phyloP scores from a whole-genome alignment of 306 rosid genomes.

The Acacia acuminata region DNA sequence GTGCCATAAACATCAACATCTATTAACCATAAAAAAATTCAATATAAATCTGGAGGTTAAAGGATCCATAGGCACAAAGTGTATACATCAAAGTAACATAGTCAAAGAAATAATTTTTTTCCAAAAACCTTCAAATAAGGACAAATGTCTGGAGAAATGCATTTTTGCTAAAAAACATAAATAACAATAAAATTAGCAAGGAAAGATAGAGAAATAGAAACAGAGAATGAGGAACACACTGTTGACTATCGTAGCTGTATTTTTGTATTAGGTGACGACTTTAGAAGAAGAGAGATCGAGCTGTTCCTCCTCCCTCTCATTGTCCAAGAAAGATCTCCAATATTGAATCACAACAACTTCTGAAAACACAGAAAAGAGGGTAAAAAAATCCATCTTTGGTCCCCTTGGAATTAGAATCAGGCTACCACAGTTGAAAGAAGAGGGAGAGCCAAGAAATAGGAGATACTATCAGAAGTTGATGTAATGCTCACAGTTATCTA shows the following conservation, averaged over 20 bases:
- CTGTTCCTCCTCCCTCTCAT: constrained; percentile 81
- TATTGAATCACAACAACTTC: background rate
- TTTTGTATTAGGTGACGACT: constrained; percentile 74
- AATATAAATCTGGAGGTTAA: constrained; percentile 11
- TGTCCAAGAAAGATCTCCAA: constrained; percentile 49
- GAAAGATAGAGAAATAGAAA: background rate
- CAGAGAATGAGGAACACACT: constrained; percentile 34
- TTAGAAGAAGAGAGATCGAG: constrained; percentile 70
- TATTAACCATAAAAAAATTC: constrained; percentile 6
- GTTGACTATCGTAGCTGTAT: constrained; percentile 65
- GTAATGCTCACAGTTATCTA: background rate
- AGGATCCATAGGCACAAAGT: background rate
- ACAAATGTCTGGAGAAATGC: background rate
- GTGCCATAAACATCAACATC: constrained; percentile 9
- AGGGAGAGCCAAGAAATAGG: background rate
- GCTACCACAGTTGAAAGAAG: no score
- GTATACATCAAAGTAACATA: background rate
- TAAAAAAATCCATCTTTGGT: background rate
- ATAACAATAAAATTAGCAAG: background rate
- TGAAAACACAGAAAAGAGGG: background rate
- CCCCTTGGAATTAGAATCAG: no score
- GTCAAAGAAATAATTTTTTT: background rate
- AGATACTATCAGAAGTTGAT: no score
- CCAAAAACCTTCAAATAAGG: background rate
- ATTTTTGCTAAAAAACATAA: background rate